These are phyloP conservation scores for Lichtheimia ornata DNA, from an alignment of 371 early-diverging fungal species.

Conservation along the genomic window DNA sequence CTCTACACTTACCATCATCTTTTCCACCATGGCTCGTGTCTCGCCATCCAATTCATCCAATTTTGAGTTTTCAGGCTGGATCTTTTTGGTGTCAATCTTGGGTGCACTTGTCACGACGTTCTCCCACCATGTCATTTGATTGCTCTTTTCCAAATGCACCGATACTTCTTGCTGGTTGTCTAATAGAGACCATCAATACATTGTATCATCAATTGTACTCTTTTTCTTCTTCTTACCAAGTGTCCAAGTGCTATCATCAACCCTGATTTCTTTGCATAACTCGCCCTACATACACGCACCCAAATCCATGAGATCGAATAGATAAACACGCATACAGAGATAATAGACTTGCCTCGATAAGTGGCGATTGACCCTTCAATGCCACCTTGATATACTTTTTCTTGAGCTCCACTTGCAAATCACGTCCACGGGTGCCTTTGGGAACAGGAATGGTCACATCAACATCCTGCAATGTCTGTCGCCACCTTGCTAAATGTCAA, in stretches of 20 bases:
- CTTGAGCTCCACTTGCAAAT: slow-evolving; percentile 71
- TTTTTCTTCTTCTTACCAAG: slow-evolving; percentile 63
- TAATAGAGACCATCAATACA: neutral
- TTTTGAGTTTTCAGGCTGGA: slow-evolving; percentile 90
- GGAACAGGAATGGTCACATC: slow-evolving; percentile 78
- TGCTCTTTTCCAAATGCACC: slow-evolving; percentile 85
- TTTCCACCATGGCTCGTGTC: slow-evolving; percentile 86
- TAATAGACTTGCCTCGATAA: slow-evolving; percentile 62
- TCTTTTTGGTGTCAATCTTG: slow-evolving; percentile 86
- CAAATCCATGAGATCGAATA: neutral
- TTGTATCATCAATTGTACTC: neutral
- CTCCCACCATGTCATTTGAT: slow-evolving; percentile 91
- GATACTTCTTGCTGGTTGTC: slow-evolving; percentile 71
- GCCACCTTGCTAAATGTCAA: slow-evolving; percentile 56
- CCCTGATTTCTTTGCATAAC: slow-evolving; percentile 68
- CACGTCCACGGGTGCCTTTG: slow-evolving; percentile 72
- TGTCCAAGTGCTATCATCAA: slow-evolving; percentile 89
- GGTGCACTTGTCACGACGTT: slow-evolving; percentile 82
- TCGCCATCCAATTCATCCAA: slow-evolving; percentile 89
- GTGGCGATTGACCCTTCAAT: slow-evolving; percentile 74
- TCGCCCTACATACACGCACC: slow-evolving; percentile 56
- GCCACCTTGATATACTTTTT: slow-evolving; percentile 70
- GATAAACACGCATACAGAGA: neutral
- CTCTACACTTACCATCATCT: slow-evolving; percentile 67
- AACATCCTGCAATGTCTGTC: slow-evolving; percentile 86